phyloP scores from a whole-genome alignment of 192 early-diverging fungal species.

The Umbelopsis sp. region DNA sequence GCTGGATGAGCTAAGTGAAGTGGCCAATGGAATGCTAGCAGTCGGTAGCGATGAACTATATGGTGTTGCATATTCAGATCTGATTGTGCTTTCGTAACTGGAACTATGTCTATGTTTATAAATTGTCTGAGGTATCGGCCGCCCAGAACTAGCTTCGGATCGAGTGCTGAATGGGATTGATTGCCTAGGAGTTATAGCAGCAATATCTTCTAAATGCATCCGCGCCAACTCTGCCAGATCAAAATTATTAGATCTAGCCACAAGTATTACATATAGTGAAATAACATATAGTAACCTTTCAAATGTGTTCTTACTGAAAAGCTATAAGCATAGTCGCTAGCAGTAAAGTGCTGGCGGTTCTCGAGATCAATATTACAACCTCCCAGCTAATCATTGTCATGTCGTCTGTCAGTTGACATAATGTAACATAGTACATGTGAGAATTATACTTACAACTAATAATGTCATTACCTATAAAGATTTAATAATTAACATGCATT shows the following conservation, averaged over 20 bases:
- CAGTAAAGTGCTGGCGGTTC: constrained; percentile 28
- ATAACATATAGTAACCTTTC: constrained; percentile 14
- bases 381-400: constrained; percentile 4
- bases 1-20: not conserved
- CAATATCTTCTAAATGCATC: not conserved
- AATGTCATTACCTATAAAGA: constrained; percentile 19
- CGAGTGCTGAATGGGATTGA: not conserved
- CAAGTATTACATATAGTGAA: not conserved
- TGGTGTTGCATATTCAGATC: not conserved
- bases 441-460: constrained; percentile 19
- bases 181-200: not conserved
- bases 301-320: constrained; percentile 26
- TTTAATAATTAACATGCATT: not conserved
- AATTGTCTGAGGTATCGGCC: not conserved
- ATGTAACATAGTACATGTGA: not conserved
- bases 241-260: not conserved
- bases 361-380: constrained; percentile 36
- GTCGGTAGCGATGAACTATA: not conserved
- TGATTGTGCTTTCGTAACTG: not conserved
- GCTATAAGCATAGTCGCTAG: constrained; percentile 35
- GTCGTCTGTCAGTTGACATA: not conserved
- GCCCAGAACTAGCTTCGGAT: not conserved
- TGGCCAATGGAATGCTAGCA: not conserved
- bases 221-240: not conserved
- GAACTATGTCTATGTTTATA: constrained; percentile 2